Percentiles rank a stretch among this genome's conserved stretches.
These are phyloP conservation scores for Croton laevigatus DNA, from an alignment of 441 rosid genomes.

Conservation along the genomic window DNA sequence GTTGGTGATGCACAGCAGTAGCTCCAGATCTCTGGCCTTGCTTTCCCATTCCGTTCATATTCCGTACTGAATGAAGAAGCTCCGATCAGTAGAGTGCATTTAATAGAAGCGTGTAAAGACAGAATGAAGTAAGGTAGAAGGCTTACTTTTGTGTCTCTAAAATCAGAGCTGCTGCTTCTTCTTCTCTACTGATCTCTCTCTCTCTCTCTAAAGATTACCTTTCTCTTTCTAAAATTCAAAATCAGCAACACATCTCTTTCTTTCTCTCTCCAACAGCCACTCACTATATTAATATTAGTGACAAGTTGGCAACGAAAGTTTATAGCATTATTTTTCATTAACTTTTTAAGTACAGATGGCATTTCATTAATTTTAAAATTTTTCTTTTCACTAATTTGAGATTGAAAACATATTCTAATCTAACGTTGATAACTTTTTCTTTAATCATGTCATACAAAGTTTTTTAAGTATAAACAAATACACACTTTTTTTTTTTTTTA, in stretches of 20 bases:
- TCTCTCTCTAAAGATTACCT: not conserved
- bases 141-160: not conserved
- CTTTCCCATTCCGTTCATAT: slow-evolving; percentile 73
- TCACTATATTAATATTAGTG: not conserved
- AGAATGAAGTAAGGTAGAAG: slow-evolving; percentile 10
- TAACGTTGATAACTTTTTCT: too few species aligned
- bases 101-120: not conserved
- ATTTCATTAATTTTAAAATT: too few species aligned
- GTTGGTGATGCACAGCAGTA: slow-evolving; percentile 75
- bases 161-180: not conserved
- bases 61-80: not conserved
- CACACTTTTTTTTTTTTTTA: too few species aligned
- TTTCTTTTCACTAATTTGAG: too few species aligned
- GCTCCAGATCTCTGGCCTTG: slow-evolving; percentile 84
- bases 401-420: too few species aligned
- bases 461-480: too few species aligned
- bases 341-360: too few species aligned
- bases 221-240: slow-evolving; percentile 27
- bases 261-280: slow-evolving; percentile 14
- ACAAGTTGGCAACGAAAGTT: not conserved
- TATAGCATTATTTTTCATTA: too few species aligned
- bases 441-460: too few species aligned
- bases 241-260: slow-evolving; percentile 3
- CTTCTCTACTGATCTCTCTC: not conserved
- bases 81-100: not conserved